Percentiles rank a stretch among this genome's conserved stretches.
phyloP scores from a whole-genome alignment of 2,329 filamentous ascomycete genomes.

The Phialemoniopsis sp. region DNA sequence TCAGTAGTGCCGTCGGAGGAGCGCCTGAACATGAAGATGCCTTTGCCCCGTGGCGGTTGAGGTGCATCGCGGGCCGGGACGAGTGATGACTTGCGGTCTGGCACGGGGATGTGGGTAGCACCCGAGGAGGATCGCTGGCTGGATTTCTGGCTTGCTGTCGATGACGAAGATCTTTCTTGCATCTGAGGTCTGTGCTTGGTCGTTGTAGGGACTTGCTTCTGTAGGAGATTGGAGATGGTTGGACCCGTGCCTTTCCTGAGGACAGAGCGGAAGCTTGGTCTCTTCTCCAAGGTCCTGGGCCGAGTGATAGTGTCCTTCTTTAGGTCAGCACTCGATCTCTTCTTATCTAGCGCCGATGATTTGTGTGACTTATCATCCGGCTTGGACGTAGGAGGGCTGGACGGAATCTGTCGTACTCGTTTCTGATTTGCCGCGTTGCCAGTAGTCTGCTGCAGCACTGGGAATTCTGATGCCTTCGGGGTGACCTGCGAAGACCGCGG shows the following conservation, averaged over 20 bases:
- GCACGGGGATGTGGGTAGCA: constrained; percentile 45
- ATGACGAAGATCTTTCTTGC: constrained; percentile 12
- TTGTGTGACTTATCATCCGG: neutral
- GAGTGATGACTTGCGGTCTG: constrained; percentile 26
- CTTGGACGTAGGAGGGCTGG: constrained; percentile 15
- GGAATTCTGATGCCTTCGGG: constrained; percentile 8
- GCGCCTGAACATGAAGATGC: constrained; percentile 14
- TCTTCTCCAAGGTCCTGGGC: constrained; percentile 34
- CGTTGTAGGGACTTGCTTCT: constrained; percentile 22
- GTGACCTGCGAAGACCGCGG: constrained; percentile 1
- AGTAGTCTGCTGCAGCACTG: neutral
- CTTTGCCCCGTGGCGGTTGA: neutral
- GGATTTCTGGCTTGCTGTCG: constrained; percentile 2
- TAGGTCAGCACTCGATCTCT: neutral
- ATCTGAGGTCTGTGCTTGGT: constrained; percentile 10
- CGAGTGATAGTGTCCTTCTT: constrained; percentile 4
- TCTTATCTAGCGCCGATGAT: neutral
- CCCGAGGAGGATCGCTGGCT: constrained; percentile 33
- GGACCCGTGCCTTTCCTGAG: constrained; percentile 45
- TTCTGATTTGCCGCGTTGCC: constrained; percentile 6
- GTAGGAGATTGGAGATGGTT: constrained; percentile 42
- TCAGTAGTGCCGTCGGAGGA: constrained; percentile 24
- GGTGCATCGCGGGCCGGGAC: constrained; percentile 25
- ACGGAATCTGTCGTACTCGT: constrained; percentile 15
- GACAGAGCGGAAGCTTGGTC: constrained; percentile 40